Evolutionary conservation across 2,329 filamentous ascomycete genomes (phyloP).

Genomic region (Aspergillus quadricinctus): DNA sequence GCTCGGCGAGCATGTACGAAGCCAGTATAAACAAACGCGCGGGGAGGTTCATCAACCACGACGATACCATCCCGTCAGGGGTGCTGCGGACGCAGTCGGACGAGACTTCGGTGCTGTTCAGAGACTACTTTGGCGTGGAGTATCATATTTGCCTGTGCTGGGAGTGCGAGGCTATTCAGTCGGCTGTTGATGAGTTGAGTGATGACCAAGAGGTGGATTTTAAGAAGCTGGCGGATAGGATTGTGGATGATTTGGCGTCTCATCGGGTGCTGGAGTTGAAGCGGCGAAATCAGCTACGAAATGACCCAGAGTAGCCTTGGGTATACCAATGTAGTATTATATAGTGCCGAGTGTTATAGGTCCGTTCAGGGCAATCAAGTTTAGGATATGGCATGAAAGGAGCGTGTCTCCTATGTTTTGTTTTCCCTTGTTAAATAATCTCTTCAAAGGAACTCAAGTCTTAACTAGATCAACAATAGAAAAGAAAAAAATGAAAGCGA

Average conservation of each 20-base stretch:
- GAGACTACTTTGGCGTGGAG: conserved; percentile 53
- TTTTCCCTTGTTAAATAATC: too few relatives aligned
- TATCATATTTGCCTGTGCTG: conserved; percentile 71
- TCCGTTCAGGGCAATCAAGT: too few relatives aligned
- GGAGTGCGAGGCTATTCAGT: conserved; percentile 66
- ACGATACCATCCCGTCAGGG: conserved; percentile 69
- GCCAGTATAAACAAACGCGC: conserved; percentile 29
- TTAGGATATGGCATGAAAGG: too few relatives aligned
- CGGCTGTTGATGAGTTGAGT: conserved; percentile 1
- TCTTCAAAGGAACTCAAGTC: too few relatives aligned
- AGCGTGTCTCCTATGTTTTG: too few relatives aligned
- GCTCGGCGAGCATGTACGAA: conserved; percentile 34
- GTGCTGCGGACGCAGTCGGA: conserved; percentile 59
- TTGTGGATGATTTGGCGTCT: neutral
- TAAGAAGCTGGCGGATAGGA: neutral
- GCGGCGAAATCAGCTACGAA: neutral
- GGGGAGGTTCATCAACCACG: conserved; percentile 64
- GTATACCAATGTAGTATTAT: too few relatives aligned
- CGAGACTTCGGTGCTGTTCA: conserved; percentile 9
- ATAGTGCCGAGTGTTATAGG: too few relatives aligned
- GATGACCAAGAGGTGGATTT: neutral
- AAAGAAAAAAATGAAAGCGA: too few relatives aligned
- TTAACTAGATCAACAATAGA: too few relatives aligned
- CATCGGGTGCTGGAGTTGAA: neutral
- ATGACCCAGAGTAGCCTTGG: too few relatives aligned